phyloP scores from a whole-genome alignment of 805 yeast species.

The Metschnikowia shivogae region DNA sequence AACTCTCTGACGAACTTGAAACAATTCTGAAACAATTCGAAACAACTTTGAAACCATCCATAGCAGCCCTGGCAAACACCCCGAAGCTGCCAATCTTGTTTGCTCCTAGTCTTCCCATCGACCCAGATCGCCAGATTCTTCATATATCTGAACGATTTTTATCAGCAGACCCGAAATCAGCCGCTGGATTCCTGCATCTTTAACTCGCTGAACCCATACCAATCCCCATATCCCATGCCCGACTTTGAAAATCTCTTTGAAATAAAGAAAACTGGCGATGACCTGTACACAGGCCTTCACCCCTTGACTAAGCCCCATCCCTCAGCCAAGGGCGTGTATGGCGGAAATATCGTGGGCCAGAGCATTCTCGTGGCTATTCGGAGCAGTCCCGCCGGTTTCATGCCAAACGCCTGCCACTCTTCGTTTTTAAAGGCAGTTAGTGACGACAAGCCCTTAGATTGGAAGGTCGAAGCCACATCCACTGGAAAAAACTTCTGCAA shows the following conservation, averaged over 20 bases:
- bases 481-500: slow-evolving; percentile 36
- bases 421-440: slow-evolving; percentile 38
- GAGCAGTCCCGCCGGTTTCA: slow-evolving; percentile 28
- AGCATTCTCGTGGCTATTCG: slow-evolving; percentile 35
- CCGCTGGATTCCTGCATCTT: no score
- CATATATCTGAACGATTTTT: no score
- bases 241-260: slow-evolving; percentile 12
- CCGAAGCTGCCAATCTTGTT: no score
- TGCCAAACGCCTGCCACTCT: slow-evolving; percentile 41
- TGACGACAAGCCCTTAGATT: slow-evolving; percentile 26
- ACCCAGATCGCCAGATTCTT: no score
- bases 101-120: no score
- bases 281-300: slow-evolving; percentile 6
- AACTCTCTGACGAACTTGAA: no score
- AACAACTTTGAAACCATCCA: no score
- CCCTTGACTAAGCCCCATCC: slow-evolving; percentile 28
- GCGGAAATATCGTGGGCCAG: slow-evolving; percentile 37
- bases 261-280: slow-evolving; percentile 4
- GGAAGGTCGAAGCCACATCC: slow-evolving; percentile 31
- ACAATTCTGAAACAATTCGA: no score
- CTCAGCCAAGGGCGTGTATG: slow-evolving; percentile 34
- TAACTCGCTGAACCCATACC: no score
- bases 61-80: no score
- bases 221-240: background rate
- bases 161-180: no score